Evolutionary conservation across 768 basidiomycete species (phyloP).

Genomic region (Boletus coccyginus): DNA sequence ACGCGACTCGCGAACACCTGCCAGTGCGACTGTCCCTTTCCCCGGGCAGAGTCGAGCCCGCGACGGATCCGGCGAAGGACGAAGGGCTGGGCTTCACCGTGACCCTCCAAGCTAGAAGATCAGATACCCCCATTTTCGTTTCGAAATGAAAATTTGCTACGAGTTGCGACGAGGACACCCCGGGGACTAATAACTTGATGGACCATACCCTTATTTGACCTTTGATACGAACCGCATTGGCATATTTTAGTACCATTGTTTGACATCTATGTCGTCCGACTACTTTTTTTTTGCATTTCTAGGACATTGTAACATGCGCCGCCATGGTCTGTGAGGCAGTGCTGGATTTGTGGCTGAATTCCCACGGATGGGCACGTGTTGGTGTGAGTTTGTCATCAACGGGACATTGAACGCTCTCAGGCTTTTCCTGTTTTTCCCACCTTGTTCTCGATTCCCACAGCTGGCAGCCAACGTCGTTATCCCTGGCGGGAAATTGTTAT

Average conservation of each 20-base stretch:
- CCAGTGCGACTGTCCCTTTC: conserved; percentile 31
- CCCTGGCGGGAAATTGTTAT: conserved; percentile 42
- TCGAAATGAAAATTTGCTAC: background rate
- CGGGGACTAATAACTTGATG: conserved; percentile 18
- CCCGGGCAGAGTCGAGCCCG: conserved; percentile 28
- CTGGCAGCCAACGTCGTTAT: conserved; percentile 36
- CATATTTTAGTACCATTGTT: conserved; percentile 13
- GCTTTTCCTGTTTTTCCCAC: conserved; percentile 44
- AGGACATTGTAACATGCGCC: conserved; percentile 21
- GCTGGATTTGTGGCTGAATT: conserved; percentile 22
- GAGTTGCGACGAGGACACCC: conserved; percentile 3
- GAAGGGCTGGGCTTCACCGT: conserved; percentile 35
- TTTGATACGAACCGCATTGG: conserved; percentile 17
- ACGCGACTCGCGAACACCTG: conserved; percentile 23
- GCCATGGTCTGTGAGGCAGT: conserved; percentile 2
- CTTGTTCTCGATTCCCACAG: conserved; percentile 46
- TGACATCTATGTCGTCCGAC: conserved; percentile 6
- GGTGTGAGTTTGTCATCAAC: conserved; percentile 23
- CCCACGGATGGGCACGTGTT: conserved; percentile 33
- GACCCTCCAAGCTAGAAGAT: conserved; percentile 38
- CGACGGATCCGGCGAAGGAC: conserved; percentile 24
- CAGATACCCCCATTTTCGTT: background rate
- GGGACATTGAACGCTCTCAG: conserved; percentile 26
- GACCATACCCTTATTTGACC: conserved; percentile 16
- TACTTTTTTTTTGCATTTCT: conserved; percentile 5